Percentiles rank a stretch among this genome's conserved stretches.
phyloP scores from a whole-genome alignment of 495 filamentous ascomycete genomes.

The Penicillium paradoxum region DNA sequence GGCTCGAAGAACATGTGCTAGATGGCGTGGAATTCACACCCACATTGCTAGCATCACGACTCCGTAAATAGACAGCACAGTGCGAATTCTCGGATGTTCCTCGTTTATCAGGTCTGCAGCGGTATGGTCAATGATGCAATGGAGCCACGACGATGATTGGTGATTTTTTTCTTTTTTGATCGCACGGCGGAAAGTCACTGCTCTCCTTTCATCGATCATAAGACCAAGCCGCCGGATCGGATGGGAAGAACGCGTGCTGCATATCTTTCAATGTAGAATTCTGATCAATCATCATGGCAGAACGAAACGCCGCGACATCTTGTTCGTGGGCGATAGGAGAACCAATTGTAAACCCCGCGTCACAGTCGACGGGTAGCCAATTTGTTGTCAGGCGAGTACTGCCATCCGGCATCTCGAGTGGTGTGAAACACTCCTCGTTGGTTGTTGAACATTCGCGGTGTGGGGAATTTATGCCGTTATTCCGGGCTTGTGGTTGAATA shows the following conservation, averaged over 20 bases:
- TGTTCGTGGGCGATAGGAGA: not conserved
- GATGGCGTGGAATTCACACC: too few species aligned
- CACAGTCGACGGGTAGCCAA: slow-evolving; percentile 37
- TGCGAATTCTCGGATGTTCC: too few species aligned
- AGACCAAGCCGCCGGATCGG: not conserved
- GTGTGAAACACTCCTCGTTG: slow-evolving; percentile 20
- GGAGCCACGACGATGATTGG: not conserved
- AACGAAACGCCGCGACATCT: not conserved
- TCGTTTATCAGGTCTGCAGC: too few species aligned
- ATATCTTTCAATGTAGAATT: not conserved
- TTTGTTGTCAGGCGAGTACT: slow-evolving; percentile 31
- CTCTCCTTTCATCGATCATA: not conserved
- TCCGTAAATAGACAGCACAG: too few species aligned
- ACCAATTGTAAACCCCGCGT: slow-evolving; percentile 34
- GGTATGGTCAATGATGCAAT: too few species aligned
- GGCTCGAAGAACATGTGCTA: too few species aligned
- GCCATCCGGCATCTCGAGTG: slow-evolving; percentile 39
- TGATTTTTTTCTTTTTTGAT: not conserved
- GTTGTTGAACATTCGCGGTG: not conserved
- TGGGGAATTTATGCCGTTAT: not conserved
- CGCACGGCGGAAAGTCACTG: not conserved
- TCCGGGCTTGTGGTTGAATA: not conserved
- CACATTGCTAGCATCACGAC: too few species aligned
- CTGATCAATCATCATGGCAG: not conserved
- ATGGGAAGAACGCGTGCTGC: not conserved